Conservation (phyloP, 345 rosid genomes). For the Gossypium arboreum region DNA sequence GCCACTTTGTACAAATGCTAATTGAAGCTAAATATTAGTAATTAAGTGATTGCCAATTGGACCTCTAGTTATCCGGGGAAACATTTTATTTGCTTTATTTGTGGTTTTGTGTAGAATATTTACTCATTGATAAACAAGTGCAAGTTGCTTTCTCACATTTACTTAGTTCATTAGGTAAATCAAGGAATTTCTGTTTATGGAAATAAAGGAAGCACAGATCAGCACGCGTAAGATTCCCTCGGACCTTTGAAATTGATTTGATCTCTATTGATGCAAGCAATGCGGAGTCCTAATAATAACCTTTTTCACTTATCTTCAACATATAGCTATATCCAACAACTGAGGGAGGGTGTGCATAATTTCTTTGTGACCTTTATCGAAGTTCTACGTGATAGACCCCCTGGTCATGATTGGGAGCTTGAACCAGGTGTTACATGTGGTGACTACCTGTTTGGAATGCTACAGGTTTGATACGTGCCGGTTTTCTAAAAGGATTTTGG, state of each 20-base stretch:
- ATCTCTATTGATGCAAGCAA: neutral
- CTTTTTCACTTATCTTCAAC: conserved; percentile 17
- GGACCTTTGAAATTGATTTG: neutral
- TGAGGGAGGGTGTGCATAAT: conserved; percentile 97
- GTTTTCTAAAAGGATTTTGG: conserved; percentile 3
- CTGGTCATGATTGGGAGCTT: conserved; percentile 99
- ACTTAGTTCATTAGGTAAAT: conserved; percentile 64
- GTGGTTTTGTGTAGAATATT: neutral
- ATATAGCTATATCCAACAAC: conserved; percentile 87
- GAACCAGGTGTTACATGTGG: conserved; percentile 99
- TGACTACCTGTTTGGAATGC: conserved; percentile 96
- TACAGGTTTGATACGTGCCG: conserved; percentile 56
- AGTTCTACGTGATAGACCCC: conserved; percentile 91
- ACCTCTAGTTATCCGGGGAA: neutral
- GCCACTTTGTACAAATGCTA: neutral
- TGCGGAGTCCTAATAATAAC: neutral
- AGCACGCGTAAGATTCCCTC: conserved; percentile 81
- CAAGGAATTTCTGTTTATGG: conserved; percentile 96
- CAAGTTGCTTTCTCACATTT: conserved; percentile 3
- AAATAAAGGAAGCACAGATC: conserved; percentile 99
- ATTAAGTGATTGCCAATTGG: neutral
- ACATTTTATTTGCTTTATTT: neutral
- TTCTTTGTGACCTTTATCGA: conserved; percentile 96
- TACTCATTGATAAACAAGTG: neutral
- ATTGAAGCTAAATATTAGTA: neutral